phyloP scores from a whole-genome alignment of 495 filamentous ascomycete species.

The Zalerion maritima region DNA sequence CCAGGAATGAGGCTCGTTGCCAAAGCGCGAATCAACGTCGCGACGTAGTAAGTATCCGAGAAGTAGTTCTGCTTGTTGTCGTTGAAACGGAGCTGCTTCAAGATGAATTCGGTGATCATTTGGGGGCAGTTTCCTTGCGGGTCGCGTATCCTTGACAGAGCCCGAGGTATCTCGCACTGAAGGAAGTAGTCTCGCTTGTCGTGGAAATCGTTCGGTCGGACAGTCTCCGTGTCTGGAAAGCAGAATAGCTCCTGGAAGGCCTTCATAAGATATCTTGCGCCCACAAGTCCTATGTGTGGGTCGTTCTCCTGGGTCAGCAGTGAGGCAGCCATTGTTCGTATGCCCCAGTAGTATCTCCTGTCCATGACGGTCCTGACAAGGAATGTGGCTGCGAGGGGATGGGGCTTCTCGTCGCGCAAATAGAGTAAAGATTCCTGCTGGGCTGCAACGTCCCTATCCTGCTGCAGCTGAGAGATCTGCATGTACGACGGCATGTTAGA shows the following conservation, averaged over 20 bases:
- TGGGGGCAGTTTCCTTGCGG: constrained; percentile 60
- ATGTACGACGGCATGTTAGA: constrained; percentile 84
- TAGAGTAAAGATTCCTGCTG: constrained; percentile 61
- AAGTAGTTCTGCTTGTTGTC: constrained; percentile 80
- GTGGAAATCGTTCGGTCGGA: constrained; percentile 75
- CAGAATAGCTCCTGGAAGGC: constrained; percentile 84
- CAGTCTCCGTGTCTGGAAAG: constrained; percentile 54
- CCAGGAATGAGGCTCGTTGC: constrained; percentile 57
- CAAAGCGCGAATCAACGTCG: constrained; percentile 64
- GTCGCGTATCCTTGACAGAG: constrained; percentile 67
- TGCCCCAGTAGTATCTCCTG: constrained; percentile 79
- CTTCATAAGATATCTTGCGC: constrained; percentile 67
- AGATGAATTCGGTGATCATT: constrained; percentile 60
- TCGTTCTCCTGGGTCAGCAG: constrained; percentile 22
- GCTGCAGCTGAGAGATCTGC: constrained; percentile 93
- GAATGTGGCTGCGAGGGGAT: constrained; percentile 70
- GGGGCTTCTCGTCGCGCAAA: constrained; percentile 25
- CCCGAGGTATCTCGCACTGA: constrained; percentile 63
- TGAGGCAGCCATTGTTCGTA: constrained; percentile 67
- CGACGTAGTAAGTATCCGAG: constrained; percentile 78
- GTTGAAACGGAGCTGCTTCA: constrained; percentile 81
- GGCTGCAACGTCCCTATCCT: constrained; percentile 91
- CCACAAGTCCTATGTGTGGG: constrained; percentile 63
- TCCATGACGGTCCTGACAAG: constrained; percentile 83
- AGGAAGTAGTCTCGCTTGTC: constrained; percentile 70